These are phyloP conservation scores for Populus tomentosa DNA, from an alignment of 441 rosid species.

Conservation along the genomic window DNA sequence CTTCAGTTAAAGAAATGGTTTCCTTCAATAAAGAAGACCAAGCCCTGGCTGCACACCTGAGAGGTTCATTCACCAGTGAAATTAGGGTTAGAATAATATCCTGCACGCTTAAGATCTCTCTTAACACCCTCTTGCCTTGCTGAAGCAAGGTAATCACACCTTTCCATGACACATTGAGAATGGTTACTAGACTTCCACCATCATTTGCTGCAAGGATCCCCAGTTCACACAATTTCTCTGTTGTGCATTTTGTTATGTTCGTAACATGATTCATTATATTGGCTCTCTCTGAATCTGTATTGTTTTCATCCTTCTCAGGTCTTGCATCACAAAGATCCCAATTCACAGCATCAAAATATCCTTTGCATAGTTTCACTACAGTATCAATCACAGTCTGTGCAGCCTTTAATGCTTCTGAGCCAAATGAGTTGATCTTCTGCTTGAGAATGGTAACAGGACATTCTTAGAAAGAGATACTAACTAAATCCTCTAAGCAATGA, in stretches of 20 bases:
- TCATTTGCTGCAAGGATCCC: constrained; percentile 72
- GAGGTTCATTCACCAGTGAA: constrained; percentile 56
- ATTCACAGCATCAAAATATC: constrained; percentile 35
- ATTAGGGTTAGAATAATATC: constrained; percentile 57
- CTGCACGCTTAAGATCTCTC: constrained; percentile 44
- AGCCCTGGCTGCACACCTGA: constrained; percentile 60
- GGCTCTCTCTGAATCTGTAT: constrained; percentile 24
- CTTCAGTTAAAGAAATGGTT: constrained; percentile 58
- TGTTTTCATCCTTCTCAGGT: constrained; percentile 26
- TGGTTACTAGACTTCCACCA: constrained; percentile 79
- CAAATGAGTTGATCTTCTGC: constrained; percentile 55
- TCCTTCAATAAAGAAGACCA: constrained; percentile 66
- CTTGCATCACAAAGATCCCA: constrained; percentile 29
- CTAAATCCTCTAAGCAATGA: constrained; percentile 8
- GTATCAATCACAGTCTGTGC: constrained; percentile 56
- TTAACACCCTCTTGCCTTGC: constrained; percentile 49
- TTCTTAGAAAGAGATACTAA: constrained; percentile 11
- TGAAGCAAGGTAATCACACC: constrained; percentile 85
- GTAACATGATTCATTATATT: constrained; percentile 31
- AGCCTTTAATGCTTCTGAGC: constrained; percentile 54
- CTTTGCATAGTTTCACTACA: constrained; percentile 55
- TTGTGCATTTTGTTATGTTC: constrained; percentile 37
- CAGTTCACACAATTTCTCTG: constrained; percentile 60
- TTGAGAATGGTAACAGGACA: constrained; percentile 1
- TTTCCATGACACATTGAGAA: constrained; percentile 92